Base-by-base conservation (phyloP, 2,329 filamentous ascomycete genomes). In the Pseudogymnoascus sp. region DNA sequence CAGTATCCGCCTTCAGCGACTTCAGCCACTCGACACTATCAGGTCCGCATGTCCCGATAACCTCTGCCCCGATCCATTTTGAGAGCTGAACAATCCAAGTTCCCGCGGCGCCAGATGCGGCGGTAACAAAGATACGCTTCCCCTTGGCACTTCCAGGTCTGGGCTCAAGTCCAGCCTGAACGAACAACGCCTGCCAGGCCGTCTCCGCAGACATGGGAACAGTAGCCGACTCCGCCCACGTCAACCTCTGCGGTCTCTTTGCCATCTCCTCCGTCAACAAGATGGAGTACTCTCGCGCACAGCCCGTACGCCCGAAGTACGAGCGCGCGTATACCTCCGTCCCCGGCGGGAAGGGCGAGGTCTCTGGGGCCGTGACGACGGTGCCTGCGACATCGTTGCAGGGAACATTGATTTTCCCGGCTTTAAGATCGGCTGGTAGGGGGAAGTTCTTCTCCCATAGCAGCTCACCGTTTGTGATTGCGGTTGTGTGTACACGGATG, bases 151-250 rank as follows among this genome's bases (percentile, higher is more conserved):
- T 65, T 2, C 64, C 64, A 6, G 61, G 67, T n/a, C 67, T 33
- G 5, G 62, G 66, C 14, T 64, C 61, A n/a, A 74, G n/a, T 31
- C 72, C 72, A 1, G 69, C 70, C 64, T 77, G 70, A 13, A 73
- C 71, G 59, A 80, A 80, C 2, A 81, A 66, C 5, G 72, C 74
- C 68, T 80, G 78, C 73, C 74, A 79, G 6, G 77, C 78, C 63
- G 75, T 79, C 66, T 76, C 60, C 4, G 75, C 74, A 6, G 72
- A 75, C 64, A 79, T 69, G 11, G 77, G 76, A 4, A 78, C 68
- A 2, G 74, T 71, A 1, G 76, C 76, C 4, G 74, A 72, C 59
- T 76, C 72, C 1, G 65, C 72, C 72, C 73, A 76, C 19, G 67
- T 72, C 8, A 79, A 33, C 6, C 67, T 71, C 62, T 69, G 67